Percentiles rank a stretch among this genome's conserved stretches.
These are phyloP conservation scores for Cymodocea nodosa DNA, from an alignment of 116 monocot species.

Conservation along the genomic window DNA sequence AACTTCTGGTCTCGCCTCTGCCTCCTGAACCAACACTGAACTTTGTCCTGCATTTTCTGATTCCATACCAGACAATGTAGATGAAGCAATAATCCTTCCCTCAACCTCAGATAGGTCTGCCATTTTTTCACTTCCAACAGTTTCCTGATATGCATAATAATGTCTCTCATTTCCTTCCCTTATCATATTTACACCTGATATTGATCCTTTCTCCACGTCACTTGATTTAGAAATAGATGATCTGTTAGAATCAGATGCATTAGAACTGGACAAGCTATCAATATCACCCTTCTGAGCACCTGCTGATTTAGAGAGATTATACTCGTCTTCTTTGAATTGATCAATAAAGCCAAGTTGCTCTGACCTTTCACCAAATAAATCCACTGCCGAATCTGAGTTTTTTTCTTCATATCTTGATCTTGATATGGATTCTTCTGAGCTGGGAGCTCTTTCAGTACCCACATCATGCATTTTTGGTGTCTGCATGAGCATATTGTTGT, in stretches of 20 bases:
- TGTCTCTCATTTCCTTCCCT: background rate
- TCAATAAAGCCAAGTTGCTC: conserved; percentile 3
- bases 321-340: background rate
- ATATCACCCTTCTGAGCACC: background rate
- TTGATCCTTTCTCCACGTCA: conserved; percentile 1
- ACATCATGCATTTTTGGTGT: background rate
- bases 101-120: background rate
- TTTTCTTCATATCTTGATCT: background rate
- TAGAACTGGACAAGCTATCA: background rate
- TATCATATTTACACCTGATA: conserved; percentile 12
- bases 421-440: conserved; percentile 1
- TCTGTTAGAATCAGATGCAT: background rate
- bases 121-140: background rate
- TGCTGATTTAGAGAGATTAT: background rate
- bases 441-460: background rate
- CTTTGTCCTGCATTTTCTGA: conserved; percentile 8
- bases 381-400: conserved; percentile 14
- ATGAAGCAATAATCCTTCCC: background rate
- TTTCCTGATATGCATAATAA: conserved; percentile 1
- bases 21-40: conserved; percentile 14
- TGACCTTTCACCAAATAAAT: conserved; percentile 18
- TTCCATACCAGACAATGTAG: background rate
- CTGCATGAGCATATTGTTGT: background rate
- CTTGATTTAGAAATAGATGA: background rate
- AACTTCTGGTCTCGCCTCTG: conserved; percentile 13